phyloP scores from a whole-genome alignment of 2,329 filamentous ascomycete species.

The Aspergillus latus region DNA sequence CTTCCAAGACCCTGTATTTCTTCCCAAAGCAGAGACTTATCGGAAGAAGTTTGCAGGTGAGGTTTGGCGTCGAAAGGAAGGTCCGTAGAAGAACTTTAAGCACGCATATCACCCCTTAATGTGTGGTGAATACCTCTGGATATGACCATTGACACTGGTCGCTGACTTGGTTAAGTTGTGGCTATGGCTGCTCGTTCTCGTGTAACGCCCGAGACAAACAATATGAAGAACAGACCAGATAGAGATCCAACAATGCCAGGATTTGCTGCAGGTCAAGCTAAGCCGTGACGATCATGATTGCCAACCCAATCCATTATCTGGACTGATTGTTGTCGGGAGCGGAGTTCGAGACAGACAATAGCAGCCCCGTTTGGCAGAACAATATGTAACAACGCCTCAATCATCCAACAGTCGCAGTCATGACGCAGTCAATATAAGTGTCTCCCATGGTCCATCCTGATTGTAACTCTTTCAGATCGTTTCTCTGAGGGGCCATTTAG shows the following conservation, averaged over 20 bases:
- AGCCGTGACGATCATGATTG: constrained; percentile 2
- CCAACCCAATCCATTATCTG: neutral
- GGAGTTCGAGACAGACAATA: constrained; percentile 28
- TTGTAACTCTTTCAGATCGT: constrained; percentile 1
- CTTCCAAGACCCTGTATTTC: neutral
- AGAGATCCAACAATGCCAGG: constrained; percentile 9
- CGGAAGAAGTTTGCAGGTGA: neutral
- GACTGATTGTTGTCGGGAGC: constrained; percentile 6
- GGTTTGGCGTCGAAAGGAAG: neutral
- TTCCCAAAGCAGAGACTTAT: neutral
- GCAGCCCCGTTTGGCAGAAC: constrained; percentile 20
- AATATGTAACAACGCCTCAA: constrained; percentile 24
- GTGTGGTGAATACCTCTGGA: neutral
- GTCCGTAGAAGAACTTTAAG: constrained; percentile 17
- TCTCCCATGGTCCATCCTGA: neutral
- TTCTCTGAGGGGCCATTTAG: neutral
- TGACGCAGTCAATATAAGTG: constrained; percentile 4
- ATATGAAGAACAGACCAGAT: constrained; percentile 7
- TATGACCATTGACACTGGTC: neutral
- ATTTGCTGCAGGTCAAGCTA: neutral
- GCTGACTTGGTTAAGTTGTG: neutral
- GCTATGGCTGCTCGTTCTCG: constrained; percentile 1
- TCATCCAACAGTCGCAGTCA: constrained; percentile 2
- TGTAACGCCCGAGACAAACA: constrained; percentile 28
- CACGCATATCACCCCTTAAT: neutral